phyloP scores from a whole-genome alignment of 1,284 basidiomycete genomes.

The Ustilago loliicola region DNA sequence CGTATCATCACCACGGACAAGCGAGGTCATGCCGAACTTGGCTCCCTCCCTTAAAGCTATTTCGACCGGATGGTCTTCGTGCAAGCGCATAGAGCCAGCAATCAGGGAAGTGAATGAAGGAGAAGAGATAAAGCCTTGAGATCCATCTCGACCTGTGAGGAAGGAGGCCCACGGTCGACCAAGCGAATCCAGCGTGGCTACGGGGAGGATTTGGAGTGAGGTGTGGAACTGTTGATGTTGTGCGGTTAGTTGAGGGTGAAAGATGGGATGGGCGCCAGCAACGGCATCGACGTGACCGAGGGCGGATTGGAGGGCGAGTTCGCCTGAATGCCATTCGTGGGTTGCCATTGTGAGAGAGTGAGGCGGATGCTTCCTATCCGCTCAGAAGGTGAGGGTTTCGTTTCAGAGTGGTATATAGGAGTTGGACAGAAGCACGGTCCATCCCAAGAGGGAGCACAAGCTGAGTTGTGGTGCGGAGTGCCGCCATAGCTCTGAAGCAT shows the following conservation, averaged over 20 bases:
- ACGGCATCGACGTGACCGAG: slow-evolving; percentile 39
- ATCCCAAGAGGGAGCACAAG: neutral
- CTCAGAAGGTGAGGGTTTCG: neutral
- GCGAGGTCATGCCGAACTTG: slow-evolving; percentile 34
- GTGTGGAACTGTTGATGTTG: slow-evolving; percentile 43
- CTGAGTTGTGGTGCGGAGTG: neutral
- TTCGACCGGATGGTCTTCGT: slow-evolving; percentile 36
- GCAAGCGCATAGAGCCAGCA: slow-evolving; percentile 27
- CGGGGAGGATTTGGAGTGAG: slow-evolving; percentile 31
- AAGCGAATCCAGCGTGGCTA: slow-evolving; percentile 34
- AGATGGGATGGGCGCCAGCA: slow-evolving; percentile 32
- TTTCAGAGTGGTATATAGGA: neutral
- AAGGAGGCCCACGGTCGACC: slow-evolving; percentile 45
- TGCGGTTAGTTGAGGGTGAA: slow-evolving; percentile 29
- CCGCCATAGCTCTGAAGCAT: too few species aligned
- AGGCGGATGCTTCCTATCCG: too few species aligned
- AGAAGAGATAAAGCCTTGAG: slow-evolving; percentile 30
- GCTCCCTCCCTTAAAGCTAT: slow-evolving; percentile 29
- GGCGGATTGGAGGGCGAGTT: slow-evolving; percentile 33
- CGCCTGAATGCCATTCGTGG: slow-evolving; percentile 45
- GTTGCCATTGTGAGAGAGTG: neutral
- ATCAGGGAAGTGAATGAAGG: slow-evolving; percentile 32
- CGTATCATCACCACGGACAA: slow-evolving; percentile 19
- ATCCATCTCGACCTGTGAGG: slow-evolving; percentile 19
- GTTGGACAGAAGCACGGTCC: neutral